phyloP scores from a whole-genome alignment of 148 eudicot species.

The Vaccinium vitisidaea region DNA sequence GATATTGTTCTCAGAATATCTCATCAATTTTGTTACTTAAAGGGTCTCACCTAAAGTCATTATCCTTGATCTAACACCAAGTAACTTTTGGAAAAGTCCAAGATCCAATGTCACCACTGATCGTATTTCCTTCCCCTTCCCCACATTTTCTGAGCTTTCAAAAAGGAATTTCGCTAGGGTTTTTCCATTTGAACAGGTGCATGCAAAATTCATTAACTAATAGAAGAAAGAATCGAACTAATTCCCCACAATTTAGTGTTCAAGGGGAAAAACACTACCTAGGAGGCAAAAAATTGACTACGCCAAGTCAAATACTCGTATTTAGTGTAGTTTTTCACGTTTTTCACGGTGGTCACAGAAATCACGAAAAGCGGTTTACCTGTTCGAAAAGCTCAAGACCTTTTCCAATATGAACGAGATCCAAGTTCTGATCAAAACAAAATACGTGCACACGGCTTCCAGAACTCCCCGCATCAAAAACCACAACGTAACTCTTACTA shows the following conservation, averaged over 20 bases:
- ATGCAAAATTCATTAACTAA: too few species aligned
- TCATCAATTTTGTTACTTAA: background rate
- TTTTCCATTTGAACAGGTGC: too few species aligned
- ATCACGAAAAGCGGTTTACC: slow-evolving; percentile 18
- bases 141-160: too few species aligned
- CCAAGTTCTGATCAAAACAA: slow-evolving; percentile 69
- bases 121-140: too few species aligned
- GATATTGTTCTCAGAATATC: background rate
- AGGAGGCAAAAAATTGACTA: too few species aligned
- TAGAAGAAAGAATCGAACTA: too few species aligned
- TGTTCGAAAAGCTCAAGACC: slow-evolving; percentile 55
- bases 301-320: too few species aligned
- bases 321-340: too few species aligned
- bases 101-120: too few species aligned
- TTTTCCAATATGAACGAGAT: slow-evolving; percentile 73
- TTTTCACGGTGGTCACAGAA: background rate
- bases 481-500: slow-evolving; percentile 56
- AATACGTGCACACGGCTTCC: slow-evolving; percentile 99
- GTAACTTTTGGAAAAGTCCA: background rate
- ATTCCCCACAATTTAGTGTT: too few species aligned
- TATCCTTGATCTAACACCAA: background rate
- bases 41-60: background rate
- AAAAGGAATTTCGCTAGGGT: too few species aligned
- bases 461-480: slow-evolving; percentile 94
- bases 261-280: too few species aligned